Conservation (phyloP, 768 basidiomycete species). For the Macrolepiota fuliginosa region DNA sequence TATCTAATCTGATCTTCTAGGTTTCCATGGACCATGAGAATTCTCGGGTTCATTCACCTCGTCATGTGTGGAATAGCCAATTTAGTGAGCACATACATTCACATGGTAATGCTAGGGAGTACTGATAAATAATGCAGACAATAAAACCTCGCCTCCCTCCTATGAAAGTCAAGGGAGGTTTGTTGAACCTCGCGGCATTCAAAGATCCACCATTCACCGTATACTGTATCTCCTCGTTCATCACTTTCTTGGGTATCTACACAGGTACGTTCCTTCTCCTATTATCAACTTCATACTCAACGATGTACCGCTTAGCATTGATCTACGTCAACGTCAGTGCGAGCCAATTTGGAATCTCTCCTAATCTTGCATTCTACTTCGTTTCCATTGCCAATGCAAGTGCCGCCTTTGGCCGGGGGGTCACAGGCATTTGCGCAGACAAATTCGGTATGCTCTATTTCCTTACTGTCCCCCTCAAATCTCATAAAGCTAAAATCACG, state of each 20-base stretch:
- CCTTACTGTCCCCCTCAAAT: background rate
- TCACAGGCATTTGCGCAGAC: constrained; percentile 54
- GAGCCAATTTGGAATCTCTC: constrained; percentile 43
- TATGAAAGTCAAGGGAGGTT: background rate
- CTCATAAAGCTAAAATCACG: background rate
- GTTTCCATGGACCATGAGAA: constrained; percentile 64
- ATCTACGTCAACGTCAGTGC: constrained; percentile 32
- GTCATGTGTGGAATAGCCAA: constrained; percentile 51
- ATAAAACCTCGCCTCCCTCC: constrained; percentile 20
- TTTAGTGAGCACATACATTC: constrained; percentile 29
- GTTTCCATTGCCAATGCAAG: constrained; percentile 68
- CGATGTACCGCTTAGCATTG: constrained; percentile 41
- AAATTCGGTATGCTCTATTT: constrained; percentile 40
- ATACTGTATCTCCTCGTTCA: constrained; percentile 29
- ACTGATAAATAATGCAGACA: constrained; percentile 22
- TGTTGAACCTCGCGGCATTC: constrained; percentile 56
- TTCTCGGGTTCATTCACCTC: constrained; percentile 36
- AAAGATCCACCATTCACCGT: constrained; percentile 49
- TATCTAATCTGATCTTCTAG: constrained; percentile 27
- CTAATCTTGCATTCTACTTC: constrained; percentile 59
- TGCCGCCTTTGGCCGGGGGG: constrained; percentile 60
- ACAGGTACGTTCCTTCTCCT: constrained; percentile 38
- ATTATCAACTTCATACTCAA: background rate
- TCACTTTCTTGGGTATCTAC: constrained; percentile 63
- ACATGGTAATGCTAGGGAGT: background rate